These are phyloP conservation scores for Claviceps sp. DNA, from an alignment of 2,329 filamentous ascomycete species.

Conservation along the genomic window DNA sequence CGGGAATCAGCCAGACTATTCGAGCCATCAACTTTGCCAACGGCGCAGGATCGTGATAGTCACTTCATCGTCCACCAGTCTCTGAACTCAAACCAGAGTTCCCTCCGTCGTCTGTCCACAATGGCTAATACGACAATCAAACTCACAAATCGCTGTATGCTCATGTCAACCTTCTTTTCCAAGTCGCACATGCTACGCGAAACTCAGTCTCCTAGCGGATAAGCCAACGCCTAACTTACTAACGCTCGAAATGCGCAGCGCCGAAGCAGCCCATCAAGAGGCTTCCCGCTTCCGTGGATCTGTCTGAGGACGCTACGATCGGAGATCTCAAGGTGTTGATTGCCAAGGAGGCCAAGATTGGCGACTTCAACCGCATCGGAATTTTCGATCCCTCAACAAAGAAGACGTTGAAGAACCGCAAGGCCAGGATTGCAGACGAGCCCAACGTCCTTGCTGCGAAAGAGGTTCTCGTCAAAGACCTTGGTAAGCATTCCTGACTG, in stretches of 20 bases:
- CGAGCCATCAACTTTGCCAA: slow-evolving; percentile 1
- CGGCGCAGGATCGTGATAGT: not conserved
- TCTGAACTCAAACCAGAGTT: not conserved
- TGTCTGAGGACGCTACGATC: slow-evolving; percentile 38
- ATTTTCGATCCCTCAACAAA: slow-evolving; percentile 46
- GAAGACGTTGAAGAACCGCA: slow-evolving; percentile 51
- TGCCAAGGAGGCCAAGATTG: slow-evolving; percentile 35
- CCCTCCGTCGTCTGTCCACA: not conserved
- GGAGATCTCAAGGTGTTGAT: slow-evolving; percentile 46
- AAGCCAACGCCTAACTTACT: slow-evolving; percentile 2
- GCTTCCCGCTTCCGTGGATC: slow-evolving; percentile 37
- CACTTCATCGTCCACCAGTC: not conserved
- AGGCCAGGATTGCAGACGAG: slow-evolving; percentile 36
- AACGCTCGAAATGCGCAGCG: slow-evolving; percentile 15
- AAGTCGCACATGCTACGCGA: not conserved
- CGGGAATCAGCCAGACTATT: not conserved
- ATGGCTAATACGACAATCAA: slow-evolving; percentile 9
- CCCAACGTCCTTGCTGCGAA: slow-evolving; percentile 32
- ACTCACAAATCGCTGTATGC: slow-evolving; percentile 11
- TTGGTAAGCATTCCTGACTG: slow-evolving; percentile 45
- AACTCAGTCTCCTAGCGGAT: not conserved
- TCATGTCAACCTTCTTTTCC: too few relatives aligned
- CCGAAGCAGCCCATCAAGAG: slow-evolving; percentile 39
- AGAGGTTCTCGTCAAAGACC: slow-evolving; percentile 77
- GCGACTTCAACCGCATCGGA: slow-evolving; percentile 48